Conservation (phyloP, 345 rosid genomes). For the Leavenworthia alabamica region DNA sequence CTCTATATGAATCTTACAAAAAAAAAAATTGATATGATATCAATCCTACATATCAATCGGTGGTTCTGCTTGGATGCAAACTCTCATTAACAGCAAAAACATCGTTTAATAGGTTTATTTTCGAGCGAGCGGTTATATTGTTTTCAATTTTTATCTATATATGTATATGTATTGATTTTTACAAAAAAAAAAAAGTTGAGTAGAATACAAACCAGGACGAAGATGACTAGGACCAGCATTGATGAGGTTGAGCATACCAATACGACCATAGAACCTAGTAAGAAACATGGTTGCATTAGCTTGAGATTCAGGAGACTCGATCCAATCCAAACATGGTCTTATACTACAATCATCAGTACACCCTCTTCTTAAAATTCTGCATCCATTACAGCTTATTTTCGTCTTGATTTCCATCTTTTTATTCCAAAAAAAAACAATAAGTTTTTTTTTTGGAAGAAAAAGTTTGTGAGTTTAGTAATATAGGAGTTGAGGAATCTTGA, state of each 20-base stretch:
- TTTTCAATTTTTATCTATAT: too few species aligned
- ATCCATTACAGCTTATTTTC: constrained; percentile 5
- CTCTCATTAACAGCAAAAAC: too few species aligned
- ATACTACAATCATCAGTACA: neutral
- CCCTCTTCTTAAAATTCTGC: constrained; percentile 2
- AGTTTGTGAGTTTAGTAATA: neutral
- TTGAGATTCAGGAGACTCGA: neutral
- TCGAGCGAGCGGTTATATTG: too few species aligned
- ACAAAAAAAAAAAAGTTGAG: too few species aligned
- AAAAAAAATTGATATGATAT: too few species aligned
- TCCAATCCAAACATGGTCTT: neutral
- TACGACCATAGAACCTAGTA: constrained; percentile 1
- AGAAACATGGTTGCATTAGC: constrained; percentile 1
- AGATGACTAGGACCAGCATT: neutral
- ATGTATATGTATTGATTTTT: too few species aligned
- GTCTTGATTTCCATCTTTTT: neutral
- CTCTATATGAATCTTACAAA: too few species aligned
- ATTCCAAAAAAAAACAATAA: neutral
- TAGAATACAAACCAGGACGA: constrained; percentile 1
- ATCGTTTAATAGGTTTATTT: too few species aligned
- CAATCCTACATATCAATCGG: too few species aligned
- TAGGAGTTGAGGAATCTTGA: neutral
- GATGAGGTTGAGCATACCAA: neutral
- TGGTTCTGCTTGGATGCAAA: too few species aligned
- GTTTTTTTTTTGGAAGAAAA: too few species aligned